These are phyloP conservation scores for Thuidium tamariscinum DNA, from an alignment of 225 moss, liverwort and hornwort genomes.

Conservation along the genomic window DNA sequence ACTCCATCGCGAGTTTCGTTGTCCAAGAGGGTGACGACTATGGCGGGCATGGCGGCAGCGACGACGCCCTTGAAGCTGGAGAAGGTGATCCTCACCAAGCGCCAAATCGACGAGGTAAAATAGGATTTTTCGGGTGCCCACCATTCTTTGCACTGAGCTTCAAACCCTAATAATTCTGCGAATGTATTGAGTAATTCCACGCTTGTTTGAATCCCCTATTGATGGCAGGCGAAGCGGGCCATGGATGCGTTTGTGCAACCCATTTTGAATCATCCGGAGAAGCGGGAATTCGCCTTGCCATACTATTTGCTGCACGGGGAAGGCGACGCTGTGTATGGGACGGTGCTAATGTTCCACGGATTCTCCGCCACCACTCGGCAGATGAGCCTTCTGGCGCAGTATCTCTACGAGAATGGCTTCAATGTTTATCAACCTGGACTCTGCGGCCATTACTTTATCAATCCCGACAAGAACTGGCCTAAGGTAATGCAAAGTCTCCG, in stretches of 20 bases:
- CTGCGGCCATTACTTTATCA: slow-evolving; percentile 43
- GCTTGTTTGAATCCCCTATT: not conserved
- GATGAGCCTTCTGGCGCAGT: slow-evolving; percentile 62
- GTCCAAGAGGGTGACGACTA: not conserved
- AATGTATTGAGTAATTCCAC: not conserved
- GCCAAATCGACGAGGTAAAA: slow-evolving; percentile 24
- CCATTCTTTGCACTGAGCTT: not conserved
- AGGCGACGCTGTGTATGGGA: slow-evolving; percentile 61
- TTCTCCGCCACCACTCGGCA: slow-evolving; percentile 42
- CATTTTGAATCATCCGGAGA: slow-evolving; percentile 31
- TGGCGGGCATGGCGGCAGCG: slow-evolving; percentile 17
- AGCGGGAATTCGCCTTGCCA: slow-evolving; percentile 30
- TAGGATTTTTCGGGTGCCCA: not conserved
- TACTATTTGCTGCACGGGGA: slow-evolving; percentile 61
- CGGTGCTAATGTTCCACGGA: slow-evolving; percentile 62
- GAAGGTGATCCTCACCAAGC: slow-evolving; percentile 33
- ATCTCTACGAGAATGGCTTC: slow-evolving; percentile 65
- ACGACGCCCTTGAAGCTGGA: slow-evolving; percentile 31
- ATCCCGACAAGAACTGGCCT: slow-evolving; percentile 65
- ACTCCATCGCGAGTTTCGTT: not conserved
- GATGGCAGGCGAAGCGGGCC: not conserved
- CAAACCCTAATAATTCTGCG: not conserved
- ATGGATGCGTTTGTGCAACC: slow-evolving; percentile 43
- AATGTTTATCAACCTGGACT: slow-evolving; percentile 64
- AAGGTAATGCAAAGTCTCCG: slow-evolving; percentile 8